phyloP scores from a whole-genome alignment of 2,329 filamentous ascomycete species.

The Neobulgaria alba region DNA sequence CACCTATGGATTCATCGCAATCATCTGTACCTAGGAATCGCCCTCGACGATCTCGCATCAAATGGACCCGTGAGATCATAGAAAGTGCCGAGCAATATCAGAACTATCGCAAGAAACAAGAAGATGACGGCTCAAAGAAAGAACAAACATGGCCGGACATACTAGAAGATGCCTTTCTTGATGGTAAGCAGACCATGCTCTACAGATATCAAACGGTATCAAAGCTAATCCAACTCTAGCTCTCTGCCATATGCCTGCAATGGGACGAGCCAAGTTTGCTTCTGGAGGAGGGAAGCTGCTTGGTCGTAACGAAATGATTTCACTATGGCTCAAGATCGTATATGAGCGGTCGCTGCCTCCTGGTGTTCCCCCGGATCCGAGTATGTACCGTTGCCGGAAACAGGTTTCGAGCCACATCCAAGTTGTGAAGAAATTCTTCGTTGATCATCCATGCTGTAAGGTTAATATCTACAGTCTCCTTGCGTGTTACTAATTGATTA shows the following conservation, averaged over 20 bases:
- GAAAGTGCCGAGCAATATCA: slow-evolving; percentile 54
- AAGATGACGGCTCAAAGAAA: slow-evolving; percentile 50
- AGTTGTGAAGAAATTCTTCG: slow-evolving; percentile 59
- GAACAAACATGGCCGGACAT: slow-evolving; percentile 53
- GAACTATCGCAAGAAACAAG: slow-evolving; percentile 57
- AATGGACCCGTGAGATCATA: slow-evolving; percentile 44
- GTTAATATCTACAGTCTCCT: slow-evolving; percentile 10
- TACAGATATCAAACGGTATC: neutral
- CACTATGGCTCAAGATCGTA: slow-evolving; percentile 55
- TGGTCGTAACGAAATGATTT: slow-evolving; percentile 63
- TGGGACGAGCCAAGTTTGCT: slow-evolving; percentile 58
- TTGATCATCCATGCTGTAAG: slow-evolving; percentile 55
- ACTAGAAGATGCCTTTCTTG: slow-evolving; percentile 58
- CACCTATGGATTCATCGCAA: slow-evolving; percentile 23
- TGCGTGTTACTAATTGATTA: slow-evolving; percentile 13
- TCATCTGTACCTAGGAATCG: no score
- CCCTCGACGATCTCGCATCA: slow-evolving; percentile 22
- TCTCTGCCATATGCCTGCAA: slow-evolving; percentile 55
- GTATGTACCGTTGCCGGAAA: slow-evolving; percentile 41
- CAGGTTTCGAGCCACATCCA: slow-evolving; percentile 65
- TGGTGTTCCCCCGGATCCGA: slow-evolving; percentile 38
- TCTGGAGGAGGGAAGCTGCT: slow-evolving; percentile 38
- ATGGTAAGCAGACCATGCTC: slow-evolving; percentile 40
- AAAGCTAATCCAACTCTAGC: slow-evolving; percentile 35
- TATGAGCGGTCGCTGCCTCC: slow-evolving; percentile 33